Evolutionary conservation across 192 early-diverging fungal species (phyloP), one percentile per base, ranked within the genome.

Genomic region (Glomus cerebriforme): DNA sequence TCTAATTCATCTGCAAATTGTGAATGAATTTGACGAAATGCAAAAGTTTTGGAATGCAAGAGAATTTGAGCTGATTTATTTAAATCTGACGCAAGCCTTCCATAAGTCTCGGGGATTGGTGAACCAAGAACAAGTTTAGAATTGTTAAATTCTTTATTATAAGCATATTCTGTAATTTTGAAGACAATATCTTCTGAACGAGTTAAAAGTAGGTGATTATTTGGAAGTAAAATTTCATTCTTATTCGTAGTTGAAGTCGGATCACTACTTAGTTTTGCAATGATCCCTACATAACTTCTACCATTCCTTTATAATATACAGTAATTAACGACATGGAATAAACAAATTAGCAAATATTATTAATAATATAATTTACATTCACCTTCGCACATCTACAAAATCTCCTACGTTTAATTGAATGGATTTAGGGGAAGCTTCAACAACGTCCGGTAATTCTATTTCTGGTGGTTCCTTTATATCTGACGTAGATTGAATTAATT

Each of bases 141-240:
- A 34, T 63, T 31, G 15, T 31, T 75, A 7, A 68, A 75, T 62
- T 68, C 72, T 37, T 47, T 72, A 24, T 64, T 77, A 31, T 54
- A 72, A 0, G 73, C 73, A 69, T 81, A 88, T 19, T 76, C 82
- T 3, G 86, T 83, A 67, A 87, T 76, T 15, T 70, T 80, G 75
- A 88, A 90, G 1, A 83, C 81, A 64, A 90, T 82, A 64, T 85
- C 83, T 9, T 83, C 85, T 17, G 81, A 86, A 47, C 81, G 81
- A 54, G 49, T 54, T 54, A 54, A 54, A 54, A 54, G 49, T 22
- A 54, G 49, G 49, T 54, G 49, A 54, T 19, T 19, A 7, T 54
- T 54, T 54, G 49, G 19, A 54, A 54, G 49, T 22, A 54, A 54
- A 54, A 54, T 54, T 54, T 54, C 49, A 54, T 54, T 54, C 22